These are phyloP conservation scores for Phytopythium mirpurense DNA, from an alignment of 352 stramenopile genomes.

Conservation along the genomic window DNA sequence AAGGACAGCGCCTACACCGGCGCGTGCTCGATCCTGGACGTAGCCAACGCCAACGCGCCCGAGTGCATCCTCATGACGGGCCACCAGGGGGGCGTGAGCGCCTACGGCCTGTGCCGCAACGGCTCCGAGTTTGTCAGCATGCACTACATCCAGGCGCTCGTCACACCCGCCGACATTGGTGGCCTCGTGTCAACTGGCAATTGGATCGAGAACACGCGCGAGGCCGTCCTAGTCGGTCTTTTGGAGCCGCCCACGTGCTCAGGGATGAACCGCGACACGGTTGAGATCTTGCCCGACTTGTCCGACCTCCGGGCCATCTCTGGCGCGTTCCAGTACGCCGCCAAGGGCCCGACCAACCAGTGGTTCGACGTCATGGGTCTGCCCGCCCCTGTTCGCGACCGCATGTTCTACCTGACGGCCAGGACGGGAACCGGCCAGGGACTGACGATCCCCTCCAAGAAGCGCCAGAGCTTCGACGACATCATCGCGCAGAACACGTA, in stretches of 20 bases:
- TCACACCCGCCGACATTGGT: constrained; percentile 27
- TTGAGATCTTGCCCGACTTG: constrained; percentile 13
- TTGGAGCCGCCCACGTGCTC: constrained; percentile 11
- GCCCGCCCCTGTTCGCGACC: constrained; percentile 14
- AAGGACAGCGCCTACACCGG: constrained; percentile 10
- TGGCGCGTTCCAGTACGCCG: constrained; percentile 10
- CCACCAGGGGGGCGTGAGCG: constrained; percentile 27
- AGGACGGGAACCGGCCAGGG: constrained; percentile 19
- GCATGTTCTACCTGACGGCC: constrained; percentile 26
- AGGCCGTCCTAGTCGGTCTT: constrained; percentile 23
- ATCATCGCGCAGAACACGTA: constrained; percentile 28
- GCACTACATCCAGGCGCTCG: constrained; percentile 26
- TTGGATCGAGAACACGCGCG: constrained; percentile 28
- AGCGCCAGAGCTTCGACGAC: constrained; percentile 27
- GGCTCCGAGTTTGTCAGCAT: constrained; percentile 26
- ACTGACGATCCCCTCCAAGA: constrained; percentile 21
- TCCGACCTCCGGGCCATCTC: constrained; percentile 14
- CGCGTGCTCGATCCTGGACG: constrained; percentile 20
- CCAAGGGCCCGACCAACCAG: constrained; percentile 15
- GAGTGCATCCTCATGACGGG: constrained; percentile 37
- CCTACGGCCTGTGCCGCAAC: constrained; percentile 29
- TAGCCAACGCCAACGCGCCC: constrained; percentile 9
- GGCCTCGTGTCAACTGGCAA: constrained; percentile 21
- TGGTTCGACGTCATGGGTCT: constrained; percentile 29
- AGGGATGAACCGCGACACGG: constrained; percentile 9